Base-by-base conservation (phyloP, 78 protist genomes). In the slime mould (Dictyostelium discoideum) region DNA sequence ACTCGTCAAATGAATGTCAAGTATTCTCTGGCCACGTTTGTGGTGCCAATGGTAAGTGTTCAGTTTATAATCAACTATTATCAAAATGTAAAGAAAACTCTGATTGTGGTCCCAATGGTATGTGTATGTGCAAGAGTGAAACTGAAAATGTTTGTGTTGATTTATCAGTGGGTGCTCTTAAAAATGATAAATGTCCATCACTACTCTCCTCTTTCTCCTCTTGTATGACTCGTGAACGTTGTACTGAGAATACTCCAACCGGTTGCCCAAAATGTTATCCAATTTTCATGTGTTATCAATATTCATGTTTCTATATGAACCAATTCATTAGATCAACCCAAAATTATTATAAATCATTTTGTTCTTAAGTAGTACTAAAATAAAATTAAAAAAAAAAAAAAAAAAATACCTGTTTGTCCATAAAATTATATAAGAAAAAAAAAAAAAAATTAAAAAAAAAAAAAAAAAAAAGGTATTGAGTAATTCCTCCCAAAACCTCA, bases 81-180 rank as follows among this genome's bases (percentile, higher is more conserved):
- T 26, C 29, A 11, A 24, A 24, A 32, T 73, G 79, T 29, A 32
- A 24, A 73, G 44, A 32, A 3, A 73, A 18, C 10, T 14, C 46
- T 9, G 79, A 73, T 4, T 73, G 79, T 32, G 79, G 79, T 73
- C 4, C 42, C 9, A 67, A 67, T 24, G 79, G 79, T 73, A 73
- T 73, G 79, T 73, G 79, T 73, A 73, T 73, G 79, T 73, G 79
- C 16, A 73, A 73, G 16, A 73, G 79, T 32, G 79, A 73, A 13
- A 32, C 40, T 14, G 40, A 73, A 9, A 73, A 73, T 73, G 79
- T 73, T 26, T 73, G 79, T 14, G 79, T 73, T 0, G 79, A 73
- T 73, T 3, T 73, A 32, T 14, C 20, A 13, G 42, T 32, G 26
- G 79, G 79, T 26, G 79, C 79, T 2, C 37, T 73, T 13, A 29